Conservation (phyloP, 129 eudicot species). For the Tanacetum coccineum region DNA sequence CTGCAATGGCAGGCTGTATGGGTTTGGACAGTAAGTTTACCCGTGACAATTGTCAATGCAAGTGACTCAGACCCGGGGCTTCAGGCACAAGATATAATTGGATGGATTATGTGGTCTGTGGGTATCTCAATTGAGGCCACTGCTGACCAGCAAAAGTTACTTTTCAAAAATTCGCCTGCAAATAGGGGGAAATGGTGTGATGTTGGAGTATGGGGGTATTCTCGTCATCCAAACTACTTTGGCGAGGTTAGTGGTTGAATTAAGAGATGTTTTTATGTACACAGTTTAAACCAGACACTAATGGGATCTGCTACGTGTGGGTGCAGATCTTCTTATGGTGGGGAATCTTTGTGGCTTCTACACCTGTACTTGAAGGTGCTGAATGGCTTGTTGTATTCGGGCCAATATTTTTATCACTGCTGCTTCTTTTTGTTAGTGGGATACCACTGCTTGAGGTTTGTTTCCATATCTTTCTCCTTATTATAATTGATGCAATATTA, state of each 20-base stretch:
- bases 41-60: constrained; percentile 90
- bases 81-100: constrained; percentile 64
- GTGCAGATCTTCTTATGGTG: constrained; percentile 92
- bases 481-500: not conserved
- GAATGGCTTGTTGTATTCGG: constrained; percentile 95
- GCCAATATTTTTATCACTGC: constrained; percentile 72
- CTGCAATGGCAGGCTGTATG: constrained; percentile 72
- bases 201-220: constrained; percentile 80
- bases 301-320: not conserved
- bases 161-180: constrained; percentile 65
- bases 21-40: constrained; percentile 99
- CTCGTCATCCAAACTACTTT: constrained; percentile 98
- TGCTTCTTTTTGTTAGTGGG: constrained; percentile 94
- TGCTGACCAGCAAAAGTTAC: constrained; percentile 88
- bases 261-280: too few species aligned
- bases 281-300: constrained; percentile 1
- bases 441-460: constrained; percentile 91
- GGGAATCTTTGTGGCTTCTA: constrained; percentile 86
- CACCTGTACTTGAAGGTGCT: constrained; percentile 73
- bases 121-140: constrained; percentile 73
- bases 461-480: not conserved
- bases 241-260: constrained; percentile 69
- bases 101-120: constrained; percentile 89
- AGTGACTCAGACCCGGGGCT: constrained; percentile 67
- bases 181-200: constrained; percentile 94